Evolutionary conservation across 805 yeast species (phyloP).

Genomic region (Komagataella kurtzmanii): DNA sequence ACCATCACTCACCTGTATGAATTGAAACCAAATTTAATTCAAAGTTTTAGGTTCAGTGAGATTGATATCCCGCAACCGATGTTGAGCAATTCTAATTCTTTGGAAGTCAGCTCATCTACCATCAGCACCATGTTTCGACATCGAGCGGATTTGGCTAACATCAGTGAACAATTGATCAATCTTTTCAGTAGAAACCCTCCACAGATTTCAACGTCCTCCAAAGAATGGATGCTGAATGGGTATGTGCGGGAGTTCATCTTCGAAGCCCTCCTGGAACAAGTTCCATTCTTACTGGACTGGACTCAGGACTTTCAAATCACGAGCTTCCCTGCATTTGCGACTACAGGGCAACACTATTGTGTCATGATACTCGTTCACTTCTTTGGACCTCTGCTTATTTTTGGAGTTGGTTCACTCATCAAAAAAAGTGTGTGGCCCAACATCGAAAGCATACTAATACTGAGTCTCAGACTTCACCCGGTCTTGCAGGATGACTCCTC

Average conservation of each 20-base stretch:
- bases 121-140: not conserved
- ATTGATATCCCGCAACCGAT: not conserved
- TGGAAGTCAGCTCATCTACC: not conserved
- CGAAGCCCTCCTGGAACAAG: not conserved
- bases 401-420: not conserved
- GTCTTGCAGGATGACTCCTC: not conserved
- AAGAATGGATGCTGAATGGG: not conserved
- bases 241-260: not conserved
- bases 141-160: not conserved
- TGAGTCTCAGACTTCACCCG: not conserved
- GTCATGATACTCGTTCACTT: not conserved
- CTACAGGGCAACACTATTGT: not conserved
- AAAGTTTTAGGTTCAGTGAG: not conserved
- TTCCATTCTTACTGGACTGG: not conserved
- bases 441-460: not conserved
- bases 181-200: not conserved
- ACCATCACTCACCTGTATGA: not conserved
- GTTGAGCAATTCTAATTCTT: not conserved
- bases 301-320: not conserved
- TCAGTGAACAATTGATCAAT: not conserved
- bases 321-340: not conserved
- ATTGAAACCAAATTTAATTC: not conserved
- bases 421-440: not conserved
- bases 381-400: not conserved
- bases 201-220: not conserved